Conservation (phyloP, 257 asterid species). For the Solanum chilense region DNA sequence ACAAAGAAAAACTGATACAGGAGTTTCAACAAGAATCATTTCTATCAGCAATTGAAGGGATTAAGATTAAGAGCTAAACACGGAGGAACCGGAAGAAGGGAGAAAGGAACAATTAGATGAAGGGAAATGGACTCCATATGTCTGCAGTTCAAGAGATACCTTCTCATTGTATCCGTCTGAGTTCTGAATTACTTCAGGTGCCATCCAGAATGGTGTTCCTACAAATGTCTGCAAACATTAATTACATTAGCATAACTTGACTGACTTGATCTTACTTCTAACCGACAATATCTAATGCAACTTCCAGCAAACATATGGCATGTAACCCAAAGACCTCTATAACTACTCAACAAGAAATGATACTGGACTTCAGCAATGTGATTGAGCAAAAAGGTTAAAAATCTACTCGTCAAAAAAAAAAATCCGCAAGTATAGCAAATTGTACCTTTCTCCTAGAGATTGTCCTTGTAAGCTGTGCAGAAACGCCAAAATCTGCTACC, state of each 20-base stretch:
- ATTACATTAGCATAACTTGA: constrained; percentile 34
- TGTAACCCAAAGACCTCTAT: neutral
- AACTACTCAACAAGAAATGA: neutral
- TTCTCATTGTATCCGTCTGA: constrained; percentile 97
- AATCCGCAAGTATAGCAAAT: neutral
- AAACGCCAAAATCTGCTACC: constrained; percentile 99
- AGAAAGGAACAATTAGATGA: neutral
- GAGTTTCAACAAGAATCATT: neutral
- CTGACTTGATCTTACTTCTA: neutral
- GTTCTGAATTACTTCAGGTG: constrained; percentile 99
- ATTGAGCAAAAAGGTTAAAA: neutral
- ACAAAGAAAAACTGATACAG: neutral
- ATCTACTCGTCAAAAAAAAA: neutral
- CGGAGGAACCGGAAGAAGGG: neutral
- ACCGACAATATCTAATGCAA: neutral
- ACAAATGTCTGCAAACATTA: constrained; percentile 84
- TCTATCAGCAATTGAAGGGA: neutral
- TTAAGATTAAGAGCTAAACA: neutral
- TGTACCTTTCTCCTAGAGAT: constrained; percentile 94
- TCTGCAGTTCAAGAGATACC: constrained; percentile 30
- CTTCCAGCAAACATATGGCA: neutral
- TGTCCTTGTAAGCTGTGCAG: constrained; percentile 95
- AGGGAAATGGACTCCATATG: neutral
- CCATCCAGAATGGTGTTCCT: constrained; percentile 99
- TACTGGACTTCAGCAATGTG: neutral